Evolutionary conservation across 345 rosid species (phyloP).

Genomic region (Microthlaspi erraticum): DNA sequence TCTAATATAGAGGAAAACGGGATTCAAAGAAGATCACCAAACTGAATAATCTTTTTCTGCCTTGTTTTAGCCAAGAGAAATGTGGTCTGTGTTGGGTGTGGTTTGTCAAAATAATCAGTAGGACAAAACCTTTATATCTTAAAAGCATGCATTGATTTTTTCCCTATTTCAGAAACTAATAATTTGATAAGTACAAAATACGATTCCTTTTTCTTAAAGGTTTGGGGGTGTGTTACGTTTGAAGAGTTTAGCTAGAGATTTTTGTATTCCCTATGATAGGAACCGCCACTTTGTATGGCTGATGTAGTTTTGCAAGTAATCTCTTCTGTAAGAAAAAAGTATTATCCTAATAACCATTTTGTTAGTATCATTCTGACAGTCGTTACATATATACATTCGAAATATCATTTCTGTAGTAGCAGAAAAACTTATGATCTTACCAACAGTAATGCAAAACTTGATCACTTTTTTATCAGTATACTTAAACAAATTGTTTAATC

Average conservation of each 20-base stretch:
- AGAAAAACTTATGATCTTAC: too few relatives aligned
- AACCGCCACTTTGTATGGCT: slow-evolving; percentile 39
- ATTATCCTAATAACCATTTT: not conserved
- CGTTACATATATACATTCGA: not conserved
- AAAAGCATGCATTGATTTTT: slow-evolving; percentile 11
- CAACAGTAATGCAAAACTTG: too few relatives aligned
- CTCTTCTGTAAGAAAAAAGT: not conserved
- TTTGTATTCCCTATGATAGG: slow-evolving; percentile 29
- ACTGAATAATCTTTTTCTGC: not conserved
- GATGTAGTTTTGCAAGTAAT: slow-evolving; percentile 20
- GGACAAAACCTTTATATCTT: slow-evolving; percentile 11
- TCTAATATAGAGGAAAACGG: too few relatives aligned
- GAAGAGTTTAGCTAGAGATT: slow-evolving; percentile 19
- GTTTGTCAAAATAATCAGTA: slow-evolving; percentile 15
- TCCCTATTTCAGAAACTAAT: slow-evolving; percentile 26
- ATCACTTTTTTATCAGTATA: too few relatives aligned
- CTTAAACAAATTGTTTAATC: too few relatives aligned
- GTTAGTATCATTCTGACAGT: not conserved
- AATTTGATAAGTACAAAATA: not conserved
- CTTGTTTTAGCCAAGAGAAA: not conserved
- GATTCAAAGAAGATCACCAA: not conserved
- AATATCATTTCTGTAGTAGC: not conserved
- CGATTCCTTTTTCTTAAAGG: not conserved
- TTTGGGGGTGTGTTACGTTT: slow-evolving; percentile 11
- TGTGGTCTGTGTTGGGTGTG: slow-evolving; percentile 19